Conservation (phyloP, 2,329 filamentous ascomycete genomes). For the Ascochyta rabiei region DNA sequence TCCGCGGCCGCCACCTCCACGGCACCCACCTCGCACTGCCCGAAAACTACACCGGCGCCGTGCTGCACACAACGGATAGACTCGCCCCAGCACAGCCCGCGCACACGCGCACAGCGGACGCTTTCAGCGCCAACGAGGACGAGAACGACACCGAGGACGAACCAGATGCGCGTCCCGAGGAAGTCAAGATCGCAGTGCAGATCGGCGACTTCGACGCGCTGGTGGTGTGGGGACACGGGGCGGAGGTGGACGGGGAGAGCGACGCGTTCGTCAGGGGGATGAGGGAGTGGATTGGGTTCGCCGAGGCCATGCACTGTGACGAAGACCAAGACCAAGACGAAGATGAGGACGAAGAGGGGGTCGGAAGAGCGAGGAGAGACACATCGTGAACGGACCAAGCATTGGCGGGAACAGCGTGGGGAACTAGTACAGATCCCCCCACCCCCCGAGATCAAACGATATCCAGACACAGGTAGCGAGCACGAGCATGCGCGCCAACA, state of each 20-base stretch:
- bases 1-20: slow-evolving; percentile 76
- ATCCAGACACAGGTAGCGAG: no score
- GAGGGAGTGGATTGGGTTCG: slow-evolving; percentile 79
- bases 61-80: slow-evolving; percentile 41
- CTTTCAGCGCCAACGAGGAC: background rate
- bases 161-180: slow-evolving; percentile 27
- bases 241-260: slow-evolving; percentile 62
- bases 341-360: slow-evolving; percentile 10
- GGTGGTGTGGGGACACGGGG: slow-evolving; percentile 84
- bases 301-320: slow-evolving; percentile 59
- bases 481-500: no score
- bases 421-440: no score
- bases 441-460: no score
- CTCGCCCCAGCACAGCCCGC: slow-evolving; percentile 15
- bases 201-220: slow-evolving; percentile 75
- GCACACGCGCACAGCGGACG: background rate
- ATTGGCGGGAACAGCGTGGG: background rate
- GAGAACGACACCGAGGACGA: slow-evolving; percentile 28
- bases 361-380: background rate
- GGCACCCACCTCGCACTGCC: slow-evolving; percentile 72
- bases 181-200: slow-evolving; percentile 60
- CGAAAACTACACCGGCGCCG: slow-evolving; percentile 67
- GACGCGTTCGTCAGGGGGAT: slow-evolving; percentile 78
- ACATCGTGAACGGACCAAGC: background rate
- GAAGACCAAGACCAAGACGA: no score